A percentile compares a stretch with the other conserved stretches of the same genome.
phyloP scores from a whole-genome alignment of 257 asterid genomes.

The Plantago major region DNA sequence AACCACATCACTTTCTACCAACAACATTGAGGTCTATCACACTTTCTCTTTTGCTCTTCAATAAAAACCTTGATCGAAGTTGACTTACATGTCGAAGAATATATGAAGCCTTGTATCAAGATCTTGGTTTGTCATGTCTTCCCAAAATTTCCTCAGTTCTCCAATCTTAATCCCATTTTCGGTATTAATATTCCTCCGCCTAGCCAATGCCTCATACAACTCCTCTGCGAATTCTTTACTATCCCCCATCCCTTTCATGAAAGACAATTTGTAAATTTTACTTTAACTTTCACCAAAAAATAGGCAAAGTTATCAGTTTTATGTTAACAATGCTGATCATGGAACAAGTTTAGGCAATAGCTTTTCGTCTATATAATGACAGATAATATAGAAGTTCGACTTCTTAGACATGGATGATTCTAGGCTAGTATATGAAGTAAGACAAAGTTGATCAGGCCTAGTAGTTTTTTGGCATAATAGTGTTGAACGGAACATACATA shows the following conservation, averaged over 20 bases:
- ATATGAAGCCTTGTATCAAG: constrained; percentile 79
- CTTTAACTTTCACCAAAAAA: too few species aligned
- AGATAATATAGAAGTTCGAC: too few species aligned
- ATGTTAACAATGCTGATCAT: too few species aligned
- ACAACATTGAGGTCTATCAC: neutral
- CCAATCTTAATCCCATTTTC: constrained; percentile 46
- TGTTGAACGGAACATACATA: constrained; percentile 16
- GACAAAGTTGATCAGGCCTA: too few species aligned
- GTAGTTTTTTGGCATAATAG: too few species aligned
- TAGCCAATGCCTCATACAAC: constrained; percentile 71
- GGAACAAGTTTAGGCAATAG: too few species aligned
- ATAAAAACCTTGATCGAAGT: constrained; percentile 2
- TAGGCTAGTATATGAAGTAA: too few species aligned
- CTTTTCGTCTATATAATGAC: too few species aligned
- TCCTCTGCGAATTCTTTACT: constrained; percentile 84
- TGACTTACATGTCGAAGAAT: constrained; percentile 85
- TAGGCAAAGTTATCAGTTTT: too few species aligned
- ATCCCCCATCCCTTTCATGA: constrained; percentile 71
- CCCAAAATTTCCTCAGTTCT: constrained; percentile 64
- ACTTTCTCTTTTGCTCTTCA: neutral
- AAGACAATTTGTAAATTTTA: neutral
- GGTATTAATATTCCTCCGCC: constrained; percentile 49
- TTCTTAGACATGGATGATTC: too few species aligned
- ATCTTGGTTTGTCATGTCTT: constrained; percentile 65
- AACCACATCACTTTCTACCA: neutral